Evolutionary conservation across 2,329 filamentous ascomycete genomes (phyloP).

Genomic region (Pseudonectria foliicola): DNA sequence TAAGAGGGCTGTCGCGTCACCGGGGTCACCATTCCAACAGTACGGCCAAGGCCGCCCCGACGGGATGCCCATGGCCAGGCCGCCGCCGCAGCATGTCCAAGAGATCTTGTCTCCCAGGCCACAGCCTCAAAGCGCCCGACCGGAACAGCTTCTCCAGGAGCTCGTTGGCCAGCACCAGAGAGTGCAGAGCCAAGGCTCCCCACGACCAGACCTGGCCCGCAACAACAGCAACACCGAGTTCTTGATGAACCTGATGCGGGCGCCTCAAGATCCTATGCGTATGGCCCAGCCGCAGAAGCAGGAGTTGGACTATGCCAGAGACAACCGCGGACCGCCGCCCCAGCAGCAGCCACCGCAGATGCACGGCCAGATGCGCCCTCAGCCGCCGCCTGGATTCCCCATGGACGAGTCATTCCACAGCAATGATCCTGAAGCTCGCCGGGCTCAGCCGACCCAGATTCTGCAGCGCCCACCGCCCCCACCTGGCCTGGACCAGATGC

Average conservation of each 20-base stretch:
- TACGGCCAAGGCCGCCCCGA: slow-evolving; percentile 40
- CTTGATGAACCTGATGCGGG: slow-evolving; percentile 73
- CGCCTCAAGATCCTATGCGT: slow-evolving; percentile 42
- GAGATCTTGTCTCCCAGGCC: slow-evolving; percentile 48
- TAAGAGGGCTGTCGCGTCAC: slow-evolving; percentile 37
- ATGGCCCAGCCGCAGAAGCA: slow-evolving; percentile 39
- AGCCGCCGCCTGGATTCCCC: slow-evolving; percentile 41
- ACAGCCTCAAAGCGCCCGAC: slow-evolving; percentile 43
- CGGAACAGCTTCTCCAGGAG: slow-evolving; percentile 56
- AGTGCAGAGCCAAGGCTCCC: slow-evolving; percentile 42
- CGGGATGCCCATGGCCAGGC: slow-evolving; percentile 29
- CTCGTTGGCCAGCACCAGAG: slow-evolving; percentile 53
- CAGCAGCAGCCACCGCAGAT: no score
- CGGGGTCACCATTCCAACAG: slow-evolving; percentile 39
- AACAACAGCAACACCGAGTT: slow-evolving; percentile 71
- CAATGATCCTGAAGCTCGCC: slow-evolving; percentile 39
- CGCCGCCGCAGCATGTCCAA: slow-evolving; percentile 36
- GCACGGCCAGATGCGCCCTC: slow-evolving; percentile 37
- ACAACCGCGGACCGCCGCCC: slow-evolving; percentile 20
- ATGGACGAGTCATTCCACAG: slow-evolving; percentile 48
- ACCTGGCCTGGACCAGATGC: slow-evolving; percentile 55
- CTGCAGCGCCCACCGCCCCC: slow-evolving; percentile 55
- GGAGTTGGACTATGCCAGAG: slow-evolving; percentile 38
- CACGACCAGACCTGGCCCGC: slow-evolving; percentile 36
- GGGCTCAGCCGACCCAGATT: slow-evolving; percentile 55